These are phyloP conservation scores for Bretziella fagacearum DNA, from an alignment of 2,329 filamentous ascomycete species.

Conservation along the genomic window DNA sequence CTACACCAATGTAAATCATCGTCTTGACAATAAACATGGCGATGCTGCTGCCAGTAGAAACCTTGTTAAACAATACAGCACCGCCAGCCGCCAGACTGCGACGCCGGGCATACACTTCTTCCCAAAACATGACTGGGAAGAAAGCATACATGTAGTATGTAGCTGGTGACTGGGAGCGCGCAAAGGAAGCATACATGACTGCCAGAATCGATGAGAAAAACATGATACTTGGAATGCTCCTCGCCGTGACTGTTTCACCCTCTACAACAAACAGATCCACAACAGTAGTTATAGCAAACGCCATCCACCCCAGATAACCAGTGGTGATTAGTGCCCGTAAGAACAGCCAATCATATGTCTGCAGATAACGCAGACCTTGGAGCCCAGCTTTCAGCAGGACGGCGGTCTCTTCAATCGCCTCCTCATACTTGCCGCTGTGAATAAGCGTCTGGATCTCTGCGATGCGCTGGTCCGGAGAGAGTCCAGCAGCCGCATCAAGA, in stretches of 20 bases:
- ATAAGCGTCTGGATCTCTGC: conserved; percentile 53
- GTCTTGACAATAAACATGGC: conserved; percentile 45
- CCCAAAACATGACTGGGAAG: conserved; percentile 93
- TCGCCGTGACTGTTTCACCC: conserved; percentile 44
- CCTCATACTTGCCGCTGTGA: conserved; percentile 44
- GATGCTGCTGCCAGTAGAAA: conserved; percentile 41
- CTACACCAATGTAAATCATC: conserved; percentile 51
- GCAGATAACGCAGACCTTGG: conserved; percentile 75
- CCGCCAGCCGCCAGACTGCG: conserved; percentile 50
- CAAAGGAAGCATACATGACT: conserved; percentile 59
- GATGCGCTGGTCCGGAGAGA: conserved; percentile 50
- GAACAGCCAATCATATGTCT: conserved; percentile 98
- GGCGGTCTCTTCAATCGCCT: conserved; percentile 64
- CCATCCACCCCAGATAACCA: conserved; percentile 91
- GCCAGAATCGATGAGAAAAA: conserved; percentile 64
- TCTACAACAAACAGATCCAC: conserved; percentile 76
- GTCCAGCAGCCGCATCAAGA: conserved; percentile 41
- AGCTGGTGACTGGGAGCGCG: conserved; percentile 59
- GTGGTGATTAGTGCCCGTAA: conserved; percentile 71
- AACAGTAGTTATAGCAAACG: conserved; percentile 76
- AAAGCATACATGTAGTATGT: conserved; percentile 85
- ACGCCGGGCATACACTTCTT: conserved; percentile 72
- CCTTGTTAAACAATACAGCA: conserved; percentile 49
- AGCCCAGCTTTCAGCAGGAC: conserved; percentile 61
- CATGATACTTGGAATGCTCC: conserved; percentile 40